These are phyloP conservation scores for Ophiostoma pallidulum DNA, from an alignment of 2,329 filamentous ascomycete species.

Conservation along the genomic window DNA sequence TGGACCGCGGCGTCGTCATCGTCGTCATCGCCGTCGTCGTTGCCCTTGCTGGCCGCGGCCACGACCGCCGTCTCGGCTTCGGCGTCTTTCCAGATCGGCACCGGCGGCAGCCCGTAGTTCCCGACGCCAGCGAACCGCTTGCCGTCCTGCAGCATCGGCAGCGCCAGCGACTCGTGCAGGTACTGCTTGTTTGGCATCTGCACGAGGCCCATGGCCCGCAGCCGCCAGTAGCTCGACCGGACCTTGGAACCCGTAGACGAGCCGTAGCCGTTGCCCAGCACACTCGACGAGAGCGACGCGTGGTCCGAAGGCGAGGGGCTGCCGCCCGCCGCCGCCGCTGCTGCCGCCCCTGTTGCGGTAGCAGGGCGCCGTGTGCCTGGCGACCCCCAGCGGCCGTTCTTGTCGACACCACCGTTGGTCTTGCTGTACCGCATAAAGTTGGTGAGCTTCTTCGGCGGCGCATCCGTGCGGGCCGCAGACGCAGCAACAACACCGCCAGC, in stretches of 20 bases:
- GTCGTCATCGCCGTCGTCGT: neutral
- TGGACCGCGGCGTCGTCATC: neutral
- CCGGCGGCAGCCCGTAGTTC: conserved; percentile 25
- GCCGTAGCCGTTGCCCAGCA: no score
- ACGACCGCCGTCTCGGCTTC: neutral
- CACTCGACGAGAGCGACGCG: neutral
- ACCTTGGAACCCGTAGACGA: conserved; percentile 5
- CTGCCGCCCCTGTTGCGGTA: neutral
- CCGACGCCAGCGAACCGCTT: conserved; percentile 31
- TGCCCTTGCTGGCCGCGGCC: neutral
- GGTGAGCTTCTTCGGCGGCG: conserved; percentile 9
- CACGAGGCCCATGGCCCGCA: conserved; percentile 36
- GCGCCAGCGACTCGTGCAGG: conserved; percentile 37
- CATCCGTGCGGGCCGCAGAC: no score
- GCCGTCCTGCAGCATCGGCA: conserved; percentile 31
- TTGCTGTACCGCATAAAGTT: conserved; percentile 16
- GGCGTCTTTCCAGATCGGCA: neutral
- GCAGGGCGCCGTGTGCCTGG: no score
- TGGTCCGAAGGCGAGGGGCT: neutral
- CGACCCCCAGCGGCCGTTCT: neutral
- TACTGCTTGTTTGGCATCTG: conserved; percentile 21
- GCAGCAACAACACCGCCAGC: neutral
- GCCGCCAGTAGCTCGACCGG: conserved; percentile 27
- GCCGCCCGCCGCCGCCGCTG: neutral
- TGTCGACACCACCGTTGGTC: neutral